Evolutionary conservation across 306 rosid genomes (phyloP).

Genomic region (Begonia masoniana): DNA sequence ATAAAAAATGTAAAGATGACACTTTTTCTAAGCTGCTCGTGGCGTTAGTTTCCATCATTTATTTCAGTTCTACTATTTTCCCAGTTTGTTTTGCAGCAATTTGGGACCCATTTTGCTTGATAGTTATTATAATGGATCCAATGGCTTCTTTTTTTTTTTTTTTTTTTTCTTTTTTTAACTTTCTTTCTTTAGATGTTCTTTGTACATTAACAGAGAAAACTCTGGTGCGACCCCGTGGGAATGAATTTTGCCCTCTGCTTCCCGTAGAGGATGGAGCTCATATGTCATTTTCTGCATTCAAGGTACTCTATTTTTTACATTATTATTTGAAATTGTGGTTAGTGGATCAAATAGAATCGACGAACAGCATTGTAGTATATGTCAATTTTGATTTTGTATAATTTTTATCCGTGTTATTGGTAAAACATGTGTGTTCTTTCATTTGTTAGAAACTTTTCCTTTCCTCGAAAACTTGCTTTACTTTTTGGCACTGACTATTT

Average conservation of each 20-base stretch:
- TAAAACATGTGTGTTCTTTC: too few relatives aligned
- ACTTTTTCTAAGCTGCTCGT: conserved; percentile 7
- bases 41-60: conserved; percentile 20
- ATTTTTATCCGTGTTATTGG: conserved; percentile 2
- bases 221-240: conserved; percentile 26
- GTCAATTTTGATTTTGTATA: conserved; percentile 34
- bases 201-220: conserved; percentile 59
- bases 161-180: conserved; percentile 5
- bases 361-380: conserved; percentile 20
- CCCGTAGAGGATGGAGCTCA: conserved; percentile 20
- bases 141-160: conserved; percentile 15
- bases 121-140: conserved; percentile 17
- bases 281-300: conserved; percentile 31
- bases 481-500: too few relatives aligned
- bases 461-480: too few relatives aligned
- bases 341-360: conserved; percentile 16
- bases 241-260: conserved; percentile 49
- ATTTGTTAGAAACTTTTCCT: too few relatives aligned
- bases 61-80: conserved; percentile 11
- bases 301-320: conserved; percentile 25
- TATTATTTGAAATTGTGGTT: conserved; percentile 12
- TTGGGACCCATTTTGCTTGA: conserved; percentile 26
- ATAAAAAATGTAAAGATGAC: conserved; percentile 18
- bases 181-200: conserved; percentile 19
- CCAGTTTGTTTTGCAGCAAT: conserved; percentile 22